Percentiles rank a stretch among this genome's conserved stretches.
These are phyloP conservation scores for Anisodus tanguticus DNA, from an alignment of 257 asterid genomes.

Conservation along the genomic window DNA sequence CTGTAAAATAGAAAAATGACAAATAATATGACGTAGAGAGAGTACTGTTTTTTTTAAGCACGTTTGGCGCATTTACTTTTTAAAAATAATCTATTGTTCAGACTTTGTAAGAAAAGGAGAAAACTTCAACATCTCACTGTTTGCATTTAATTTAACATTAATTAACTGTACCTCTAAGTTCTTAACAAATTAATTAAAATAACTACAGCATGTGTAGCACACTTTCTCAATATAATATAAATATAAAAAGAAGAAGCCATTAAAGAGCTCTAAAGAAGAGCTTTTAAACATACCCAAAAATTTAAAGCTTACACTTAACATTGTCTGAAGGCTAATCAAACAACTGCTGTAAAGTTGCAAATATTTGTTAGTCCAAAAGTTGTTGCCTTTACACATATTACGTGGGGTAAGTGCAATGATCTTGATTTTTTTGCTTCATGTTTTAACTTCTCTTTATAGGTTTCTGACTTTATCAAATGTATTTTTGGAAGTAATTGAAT, in stretches of 20 bases:
- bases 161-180: not conserved
- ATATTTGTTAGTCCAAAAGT: not conserved
- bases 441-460: not conserved
- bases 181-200: not conserved
- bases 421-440: not conserved
- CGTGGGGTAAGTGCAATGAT: not conserved
- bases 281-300: not conserved
- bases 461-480: slow-evolving; percentile 12
- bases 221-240: too few species aligned
- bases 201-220: not conserved
- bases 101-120: not conserved
- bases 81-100: not conserved
- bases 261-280: not conserved
- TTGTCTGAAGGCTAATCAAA: not conserved
- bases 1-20: too few species aligned
- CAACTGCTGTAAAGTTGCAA: slow-evolving; percentile 11
- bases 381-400: not conserved
- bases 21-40: too few species aligned
- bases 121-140: not conserved
- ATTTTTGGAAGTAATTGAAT: not conserved
- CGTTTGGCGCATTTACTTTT: not conserved
- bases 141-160: not conserved
- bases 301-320: not conserved
- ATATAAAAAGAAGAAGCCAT: not conserved
- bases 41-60: not conserved